Evolutionary conservation across 352 stramenopile genomes (phyloP), one percentile per base, ranked within the genome.

Genomic region (Phytopythium ostracodes): DNA sequence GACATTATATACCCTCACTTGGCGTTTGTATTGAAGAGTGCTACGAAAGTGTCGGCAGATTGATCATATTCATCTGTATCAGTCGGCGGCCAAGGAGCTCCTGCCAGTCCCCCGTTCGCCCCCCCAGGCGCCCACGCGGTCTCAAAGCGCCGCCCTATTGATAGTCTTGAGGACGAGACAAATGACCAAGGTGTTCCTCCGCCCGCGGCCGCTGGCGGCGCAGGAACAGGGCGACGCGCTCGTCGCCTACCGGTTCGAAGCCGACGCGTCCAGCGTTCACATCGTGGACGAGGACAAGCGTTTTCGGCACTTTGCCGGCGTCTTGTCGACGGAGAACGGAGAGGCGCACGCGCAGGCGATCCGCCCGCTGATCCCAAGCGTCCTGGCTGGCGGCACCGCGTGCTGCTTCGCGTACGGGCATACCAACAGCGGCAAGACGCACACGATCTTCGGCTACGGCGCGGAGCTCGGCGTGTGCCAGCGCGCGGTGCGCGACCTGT

Each of bases 401-500:
- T 87, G 77, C 56, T 84, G 75, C 67, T 87, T 87, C 52, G 75
- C 77, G 4, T 87, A 85, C 60, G 77, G 75, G 4, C 73, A 87
- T 57, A 87, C 77, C 10, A 81, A 81, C 54, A 83, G 70, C 56
- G 77, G 77, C 53, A 87, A 87, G 71, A 87, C 77, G 20, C 77
- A 87, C 64, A 84, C 77, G 49, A 84, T 87, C 62, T 81, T 87
- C 51, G 77, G 77, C 25, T 85, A 87, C 36, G 71, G 55, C 2
- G n/a, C 49, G 22, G 73, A 81, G 36, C 62, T 63, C 2, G 75
- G 77, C 20, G 68, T 84, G 63, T 83, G 70, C 54, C 70, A 78
- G 25, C 66, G 63, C 29, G 66, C 78, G 9, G 54, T 79, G 2
- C 53, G 64, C 14, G 71, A 79, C 1, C 56, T 87, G 33, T 83